These are phyloP conservation scores for Stylonectria norvegica DNA, from an alignment of 2,329 filamentous ascomycete genomes.

Conservation along the genomic window DNA sequence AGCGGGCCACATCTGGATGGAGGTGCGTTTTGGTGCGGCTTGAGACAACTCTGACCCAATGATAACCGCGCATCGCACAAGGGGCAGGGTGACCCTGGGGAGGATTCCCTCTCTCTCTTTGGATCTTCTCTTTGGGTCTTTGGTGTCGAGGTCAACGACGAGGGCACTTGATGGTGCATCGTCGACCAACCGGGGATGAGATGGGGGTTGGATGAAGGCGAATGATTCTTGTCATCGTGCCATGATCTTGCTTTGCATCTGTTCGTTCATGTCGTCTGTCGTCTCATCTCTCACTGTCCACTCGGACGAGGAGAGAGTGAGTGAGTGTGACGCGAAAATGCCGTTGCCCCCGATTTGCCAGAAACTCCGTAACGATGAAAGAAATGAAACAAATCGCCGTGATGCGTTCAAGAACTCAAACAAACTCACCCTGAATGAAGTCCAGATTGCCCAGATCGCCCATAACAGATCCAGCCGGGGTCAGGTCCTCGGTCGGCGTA, in stretches of 20 bases:
- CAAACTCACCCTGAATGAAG: slow-evolving; percentile 48
- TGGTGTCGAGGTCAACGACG: no score
- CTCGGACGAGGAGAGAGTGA: no score
- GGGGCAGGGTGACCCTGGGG: slow-evolving; percentile 13
- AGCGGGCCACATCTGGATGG: slow-evolving; percentile 21
- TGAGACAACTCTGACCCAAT: slow-evolving; percentile 24
- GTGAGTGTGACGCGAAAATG: no score
- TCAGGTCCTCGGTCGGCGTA: slow-evolving; percentile 37
- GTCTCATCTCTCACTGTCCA: slow-evolving; percentile 16
- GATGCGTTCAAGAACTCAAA: slow-evolving; percentile 2
- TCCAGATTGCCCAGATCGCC: slow-evolving; percentile 47
- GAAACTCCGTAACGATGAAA: slow-evolving; percentile 5
- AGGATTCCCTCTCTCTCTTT: no score
- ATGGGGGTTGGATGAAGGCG: slow-evolving; percentile 5
- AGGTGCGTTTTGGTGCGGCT: slow-evolving; percentile 16
- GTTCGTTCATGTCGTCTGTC: no score
- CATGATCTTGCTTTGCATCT: no score
- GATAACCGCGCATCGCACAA: slow-evolving; percentile 12
- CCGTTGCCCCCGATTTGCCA: no score
- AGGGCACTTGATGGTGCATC: slow-evolving; percentile 15
- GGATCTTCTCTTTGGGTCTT: no score
- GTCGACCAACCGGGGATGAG: slow-evolving; percentile 7
- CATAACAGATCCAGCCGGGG: slow-evolving; percentile 40
- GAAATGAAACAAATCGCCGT: slow-evolving; percentile 4
- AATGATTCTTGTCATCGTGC: no score